Evolutionary conservation across 148 eudicot species (phyloP), one percentile per base, ranked within the genome.

Genomic region (Simmondsia chinensis): DNA sequence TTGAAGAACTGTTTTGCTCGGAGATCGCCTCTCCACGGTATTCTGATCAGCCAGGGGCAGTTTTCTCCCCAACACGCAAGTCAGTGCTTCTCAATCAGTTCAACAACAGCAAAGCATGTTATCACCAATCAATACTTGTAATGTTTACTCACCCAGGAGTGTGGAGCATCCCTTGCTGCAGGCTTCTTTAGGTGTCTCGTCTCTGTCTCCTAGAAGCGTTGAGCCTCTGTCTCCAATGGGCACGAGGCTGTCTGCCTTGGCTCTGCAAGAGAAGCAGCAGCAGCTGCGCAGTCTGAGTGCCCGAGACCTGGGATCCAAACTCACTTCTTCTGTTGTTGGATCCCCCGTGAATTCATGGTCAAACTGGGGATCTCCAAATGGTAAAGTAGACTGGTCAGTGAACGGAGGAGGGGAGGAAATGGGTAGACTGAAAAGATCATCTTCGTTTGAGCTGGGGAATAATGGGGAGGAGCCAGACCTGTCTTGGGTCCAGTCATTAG

Each of bases 401-500:
- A 56, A 45, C 26, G 59, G 5, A 1, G 11, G 55, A 2, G 59
- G 45, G 44, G 65, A 54, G 19, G 79, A 54, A 12, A 28, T 54
- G 4, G 65, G 61, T 48, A 17, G 38, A 16, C 12, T 77, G 49
- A 30, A 56, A 18, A 63, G 65, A 25, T 71, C 88, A 3, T 53
- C 82, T 5, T 75, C 82, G 0, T 49, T 65, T 48, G 84, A 77
- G 59, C 64, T 39, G 11, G 56, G 50, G 12, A 57, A 41, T 50
- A 66, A 68, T 6, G 76, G 67, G 2, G 79, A 71, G 26, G 84
- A 74, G 53, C 91, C 91, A 11, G 91, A 82, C 45, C 56, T 77
- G 14, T 77, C 91, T 5, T 77, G 91, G 91, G 84, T 82, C 21
- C 91, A 77, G 43, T 74, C 84, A 1, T 63, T 82, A 54, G 91